phyloP scores from a whole-genome alignment of 345 rosid genomes.

The Eucalyptus regnans region DNA sequence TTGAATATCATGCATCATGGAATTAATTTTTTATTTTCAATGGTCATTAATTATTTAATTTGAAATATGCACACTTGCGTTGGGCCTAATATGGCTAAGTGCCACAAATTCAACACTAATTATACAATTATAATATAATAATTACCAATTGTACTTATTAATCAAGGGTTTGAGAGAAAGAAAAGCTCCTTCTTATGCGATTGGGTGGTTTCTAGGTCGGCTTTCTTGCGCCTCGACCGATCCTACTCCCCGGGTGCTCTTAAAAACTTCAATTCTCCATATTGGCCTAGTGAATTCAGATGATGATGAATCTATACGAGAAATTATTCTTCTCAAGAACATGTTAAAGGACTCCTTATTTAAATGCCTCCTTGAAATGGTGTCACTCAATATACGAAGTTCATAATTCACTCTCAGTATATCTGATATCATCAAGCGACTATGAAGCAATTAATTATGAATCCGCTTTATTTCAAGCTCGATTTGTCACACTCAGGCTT shows the following conservation, averaged over 20 bases:
- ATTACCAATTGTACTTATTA: neutral
- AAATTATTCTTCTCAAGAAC: neutral
- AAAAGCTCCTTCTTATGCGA: neutral
- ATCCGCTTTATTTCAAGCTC: rapidly evolving
- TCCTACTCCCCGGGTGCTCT: neutral
- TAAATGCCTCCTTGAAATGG: neutral
- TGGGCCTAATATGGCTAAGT: neutral
- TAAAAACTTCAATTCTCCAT: neutral
- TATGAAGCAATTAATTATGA: neutral
- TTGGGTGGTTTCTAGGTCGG: neutral
- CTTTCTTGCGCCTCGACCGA: neutral
- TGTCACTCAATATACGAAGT: neutral
- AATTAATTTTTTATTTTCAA: neutral
- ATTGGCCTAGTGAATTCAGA: neutral
- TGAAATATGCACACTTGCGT: neutral
- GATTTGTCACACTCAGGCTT: rapidly evolving
- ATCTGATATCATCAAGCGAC: too few species aligned
- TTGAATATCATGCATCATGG: too few species aligned
- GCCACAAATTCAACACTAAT: neutral
- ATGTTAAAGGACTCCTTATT: neutral
- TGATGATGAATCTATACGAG: neutral
- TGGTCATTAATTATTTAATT: neutral
- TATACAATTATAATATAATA: neutral
- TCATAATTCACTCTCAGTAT: neutral
- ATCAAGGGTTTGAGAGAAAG: neutral